These are phyloP conservation scores for Allomyces macrogynus DNA, from an alignment of 192 early-diverging fungal species.

Conservation along the genomic window DNA sequence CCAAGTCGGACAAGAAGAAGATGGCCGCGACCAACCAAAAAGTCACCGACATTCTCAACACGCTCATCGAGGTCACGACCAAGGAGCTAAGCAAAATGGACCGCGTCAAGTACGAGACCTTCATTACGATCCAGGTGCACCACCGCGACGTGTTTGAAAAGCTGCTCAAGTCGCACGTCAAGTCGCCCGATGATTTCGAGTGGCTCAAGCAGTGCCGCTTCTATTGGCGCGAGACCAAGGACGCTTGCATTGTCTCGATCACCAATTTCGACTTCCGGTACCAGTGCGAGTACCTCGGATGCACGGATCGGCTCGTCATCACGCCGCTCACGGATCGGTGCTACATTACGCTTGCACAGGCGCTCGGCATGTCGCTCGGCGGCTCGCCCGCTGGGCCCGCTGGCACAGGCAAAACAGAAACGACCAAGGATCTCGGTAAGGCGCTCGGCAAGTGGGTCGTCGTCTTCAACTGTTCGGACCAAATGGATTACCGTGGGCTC, in stretches of 20 bases:
- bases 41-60: constrained; percentile 51
- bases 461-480: constrained; percentile 99
- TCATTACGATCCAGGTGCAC: constrained; percentile 98
- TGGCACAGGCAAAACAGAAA: constrained; percentile 98
- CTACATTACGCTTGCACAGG: constrained; percentile 95
- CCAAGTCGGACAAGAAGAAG: constrained; percentile 14
- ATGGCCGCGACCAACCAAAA: constrained; percentile 31
- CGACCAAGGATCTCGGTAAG: constrained; percentile 86
- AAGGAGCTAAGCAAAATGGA: constrained; percentile 57
- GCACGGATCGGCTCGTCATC: constrained; percentile 90
- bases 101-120: constrained; percentile 88
- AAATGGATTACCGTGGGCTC: constrained; percentile 99
- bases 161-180: constrained; percentile 25
- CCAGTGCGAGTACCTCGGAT: constrained; percentile 94
- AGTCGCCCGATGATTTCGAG: constrained; percentile 57
- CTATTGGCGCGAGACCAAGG: constrained; percentile 59
- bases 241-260: constrained; percentile 61
- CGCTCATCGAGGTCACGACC: constrained; percentile 82
- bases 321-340: constrained; percentile 98
- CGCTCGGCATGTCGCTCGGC: constrained; percentile 73
- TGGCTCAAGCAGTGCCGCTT: constrained; percentile 97
- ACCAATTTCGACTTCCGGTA: constrained; percentile 85
- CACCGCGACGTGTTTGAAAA: constrained; percentile 86
- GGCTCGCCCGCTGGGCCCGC: constrained; percentile 97
- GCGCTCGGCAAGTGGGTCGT: constrained; percentile 91